phyloP scores from a whole-genome alignment of 1,139 yeast species.

The Petasospora rhodanensis region DNA sequence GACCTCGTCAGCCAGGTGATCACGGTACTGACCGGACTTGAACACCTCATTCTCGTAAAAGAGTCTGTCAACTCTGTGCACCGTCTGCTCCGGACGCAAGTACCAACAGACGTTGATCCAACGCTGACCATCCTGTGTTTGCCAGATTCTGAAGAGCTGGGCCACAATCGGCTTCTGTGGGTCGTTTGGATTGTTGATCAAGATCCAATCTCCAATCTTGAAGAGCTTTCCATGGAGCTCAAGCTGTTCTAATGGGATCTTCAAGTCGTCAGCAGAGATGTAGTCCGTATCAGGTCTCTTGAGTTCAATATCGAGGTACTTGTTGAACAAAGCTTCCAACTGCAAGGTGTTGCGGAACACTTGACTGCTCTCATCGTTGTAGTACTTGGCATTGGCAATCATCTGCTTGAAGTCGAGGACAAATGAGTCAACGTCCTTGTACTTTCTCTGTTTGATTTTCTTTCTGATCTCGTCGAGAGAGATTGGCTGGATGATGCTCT shows the following conservation, averaged over 20 bases:
- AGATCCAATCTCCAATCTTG: conserved; percentile 93
- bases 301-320: conserved; percentile 64
- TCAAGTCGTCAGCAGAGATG: conserved; percentile 63
- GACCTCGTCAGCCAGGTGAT: conserved; percentile 83
- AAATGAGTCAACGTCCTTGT: conserved; percentile 69
- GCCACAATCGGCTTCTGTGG: conserved; percentile 87
- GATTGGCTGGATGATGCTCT: conserved; percentile 62
- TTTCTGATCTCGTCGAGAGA: conserved; percentile 78
- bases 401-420: conserved; percentile 71
- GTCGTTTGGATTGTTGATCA: conserved; percentile 81
- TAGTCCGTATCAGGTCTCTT: conserved; percentile 79
- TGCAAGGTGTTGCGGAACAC: conserved; percentile 55
- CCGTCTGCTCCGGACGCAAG: conserved; percentile 95
- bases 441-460: conserved; percentile 82
- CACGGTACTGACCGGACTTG: conserved; percentile 95
- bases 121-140: conserved; percentile 73
- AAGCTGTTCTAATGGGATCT: conserved; percentile 74
- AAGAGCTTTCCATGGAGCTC: conserved; percentile 69
- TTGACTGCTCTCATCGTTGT: conserved; percentile 53
- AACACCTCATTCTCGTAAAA: conserved; percentile 93
- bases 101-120: conserved; percentile 98
- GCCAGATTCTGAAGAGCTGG: conserved; percentile 91
- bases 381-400: conserved; percentile 70
- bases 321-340: conserved; percentile 59
- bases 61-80: conserved; percentile 82